A percentile compares a stretch with the other conserved stretches of the same genome.
Evolutionary conservation across 2,329 filamentous ascomycete species (phyloP).

Genomic region (Ciborinia camelliae): DNA sequence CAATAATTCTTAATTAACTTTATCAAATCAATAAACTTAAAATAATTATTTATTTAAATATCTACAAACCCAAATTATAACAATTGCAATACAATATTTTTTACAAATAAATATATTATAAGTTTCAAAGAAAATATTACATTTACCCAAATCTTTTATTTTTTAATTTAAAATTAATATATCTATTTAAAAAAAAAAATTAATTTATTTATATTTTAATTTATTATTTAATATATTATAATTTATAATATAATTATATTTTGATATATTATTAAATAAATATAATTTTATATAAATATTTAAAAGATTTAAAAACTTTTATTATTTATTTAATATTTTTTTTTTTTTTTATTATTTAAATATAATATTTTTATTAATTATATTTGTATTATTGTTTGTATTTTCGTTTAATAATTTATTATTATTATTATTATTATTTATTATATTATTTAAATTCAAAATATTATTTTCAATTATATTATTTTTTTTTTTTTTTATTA

Average conservation of each 20-base stretch:
- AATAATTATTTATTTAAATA: too few species aligned
- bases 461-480: too few species aligned
- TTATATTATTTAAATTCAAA: too few species aligned
- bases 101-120: too few species aligned
- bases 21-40: too few species aligned
- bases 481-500: too few species aligned
- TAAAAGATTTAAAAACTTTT: neutral
- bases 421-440: too few species aligned
- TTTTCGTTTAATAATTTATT: too few species aligned
- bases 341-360: neutral
- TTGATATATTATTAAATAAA: neutral
- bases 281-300: neutral
- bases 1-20: too few species aligned
- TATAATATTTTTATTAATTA: neutral
- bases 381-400: too few species aligned
- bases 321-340: neutral
- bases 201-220: neutral
- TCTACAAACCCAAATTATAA: neutral
- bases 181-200: neutral
- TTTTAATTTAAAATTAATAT: neutral
- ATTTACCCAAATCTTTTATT: too few species aligned
- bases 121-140: too few species aligned
- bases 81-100: neutral
- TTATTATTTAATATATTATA: neutral
- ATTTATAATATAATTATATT: conserved; percentile 5